Evolutionary conservation across 176 grass and related monocot genomes (phyloP), one percentile per base, ranked within the genome.

Genomic region (Hordeum marinum): DNA sequence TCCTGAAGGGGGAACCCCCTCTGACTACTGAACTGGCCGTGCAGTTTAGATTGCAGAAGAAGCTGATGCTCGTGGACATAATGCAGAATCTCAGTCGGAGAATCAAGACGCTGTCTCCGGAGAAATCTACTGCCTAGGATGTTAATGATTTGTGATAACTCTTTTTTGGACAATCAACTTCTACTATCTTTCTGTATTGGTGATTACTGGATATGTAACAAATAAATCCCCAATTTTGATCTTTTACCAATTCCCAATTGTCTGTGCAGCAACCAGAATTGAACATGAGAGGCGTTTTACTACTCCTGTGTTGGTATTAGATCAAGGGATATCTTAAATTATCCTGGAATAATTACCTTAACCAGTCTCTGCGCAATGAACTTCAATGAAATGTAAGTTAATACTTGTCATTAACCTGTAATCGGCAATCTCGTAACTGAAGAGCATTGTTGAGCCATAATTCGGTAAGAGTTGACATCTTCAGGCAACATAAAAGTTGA

Each of bases 1-100:
- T 96, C 23, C 78, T 96, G 12, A 94, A 82, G 77, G 85, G 75
- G 41, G 86, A 82, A 40, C 72, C 82, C 2, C 76, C 91, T 73
- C 41, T 72, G 64, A 87, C 90, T 68, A 99, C 84, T 24, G 81
- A 90, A 57, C 39, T 99, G 78, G 96, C 93, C 4, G 86, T 99
- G n/a, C 87, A 88, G 83, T 96, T 94, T 60, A 90, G 93, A 42
- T 88, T 99, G 91, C 91, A 96, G 86, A 99, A 96, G 88, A 94
- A 99, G 83, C 35, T 91, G 54, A 50, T 85, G 86, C 85, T 99
- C 39, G 78, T 96, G 62, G 93, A 94, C 68, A 76, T 94, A 32
- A 96, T 92, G 83, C 92, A 91, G 52, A 94, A 91, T 75, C 90
- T 99, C 66, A 87, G 85, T 43, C 79, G 82, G 84, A 94, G 79